Percentiles rank a stretch among this genome's conserved stretches.
Evolutionary conservation across 2,329 filamentous ascomycete genomes (phyloP).

Genomic region (Trichoderma sp.): DNA sequence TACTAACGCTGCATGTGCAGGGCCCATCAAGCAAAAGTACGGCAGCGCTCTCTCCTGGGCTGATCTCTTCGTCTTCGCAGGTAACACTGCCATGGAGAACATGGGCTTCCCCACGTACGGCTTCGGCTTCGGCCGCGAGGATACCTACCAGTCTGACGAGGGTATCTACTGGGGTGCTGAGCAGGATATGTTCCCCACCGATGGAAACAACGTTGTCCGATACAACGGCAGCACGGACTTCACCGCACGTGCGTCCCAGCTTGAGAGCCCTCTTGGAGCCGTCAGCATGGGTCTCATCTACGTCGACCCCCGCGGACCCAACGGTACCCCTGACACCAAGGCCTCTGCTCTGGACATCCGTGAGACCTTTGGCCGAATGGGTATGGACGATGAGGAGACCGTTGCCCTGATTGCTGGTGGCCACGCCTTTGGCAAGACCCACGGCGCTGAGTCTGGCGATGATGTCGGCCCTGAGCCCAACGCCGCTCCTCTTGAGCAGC

Average conservation of each 20-base stretch:
- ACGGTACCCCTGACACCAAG: conserved; percentile 69
- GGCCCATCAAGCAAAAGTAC: conserved; percentile 82
- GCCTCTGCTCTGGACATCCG: conserved; percentile 73
- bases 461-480: conserved; percentile 70
- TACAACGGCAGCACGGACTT: conserved; percentile 61
- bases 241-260: conserved; percentile 57
- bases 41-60: conserved; percentile 81
- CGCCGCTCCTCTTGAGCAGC: conserved; percentile 63
- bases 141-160: conserved; percentile 76
- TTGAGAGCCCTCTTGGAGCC: conserved; percentile 69
- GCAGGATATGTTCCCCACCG: conserved; percentile 63
- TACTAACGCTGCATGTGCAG: conserved; percentile 10
- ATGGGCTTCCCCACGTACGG: conserved; percentile 76
- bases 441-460: conserved; percentile 65
- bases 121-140: conserved; percentile 71
- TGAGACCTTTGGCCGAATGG: conserved; percentile 75
- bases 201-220: conserved; percentile 65
- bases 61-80: conserved; percentile 70
- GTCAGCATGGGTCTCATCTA: conserved; percentile 76
- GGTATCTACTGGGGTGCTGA: conserved; percentile 77
- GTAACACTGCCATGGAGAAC: conserved; percentile 75
- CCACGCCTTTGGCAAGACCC: conserved; percentile 79
- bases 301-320: conserved; percentile 77
- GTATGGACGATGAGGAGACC: conserved; percentile 80
- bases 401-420: conserved; percentile 77